A percentile compares a stretch with the other conserved stretches of the same genome.
phyloP scores from a whole-genome alignment of 805 yeast species.

The Maudiozyma serrabonitensis region DNA sequence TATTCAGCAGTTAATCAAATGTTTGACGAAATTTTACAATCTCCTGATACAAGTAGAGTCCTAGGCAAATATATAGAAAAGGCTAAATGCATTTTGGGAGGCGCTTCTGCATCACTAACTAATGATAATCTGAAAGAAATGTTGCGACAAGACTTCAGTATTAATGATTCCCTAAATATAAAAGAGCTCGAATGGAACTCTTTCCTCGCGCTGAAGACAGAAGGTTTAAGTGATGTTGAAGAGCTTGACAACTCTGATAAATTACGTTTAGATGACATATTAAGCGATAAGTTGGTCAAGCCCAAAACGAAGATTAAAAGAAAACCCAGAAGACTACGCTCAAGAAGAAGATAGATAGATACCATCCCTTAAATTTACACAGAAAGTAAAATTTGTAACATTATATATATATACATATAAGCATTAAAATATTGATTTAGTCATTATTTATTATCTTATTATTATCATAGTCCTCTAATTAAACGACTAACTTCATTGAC shows the following conservation, averaged over 20 bases:
- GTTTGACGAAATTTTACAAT: slow-evolving; percentile 8
- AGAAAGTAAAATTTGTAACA: neutral
- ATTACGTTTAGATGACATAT: neutral
- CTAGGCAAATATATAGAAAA: slow-evolving; percentile 10
- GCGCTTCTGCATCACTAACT: too few species aligned
- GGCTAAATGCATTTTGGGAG: slow-evolving; percentile 5
- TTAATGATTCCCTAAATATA: slow-evolving; percentile 14
- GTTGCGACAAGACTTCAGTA: slow-evolving; percentile 21
- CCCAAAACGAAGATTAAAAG: neutral
- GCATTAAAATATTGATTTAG: neutral
- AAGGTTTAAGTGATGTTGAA: slow-evolving; percentile 27
- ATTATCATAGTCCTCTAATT: slow-evolving; percentile 40
- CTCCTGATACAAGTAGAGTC: slow-evolving; percentile 9
- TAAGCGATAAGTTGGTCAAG: neutral
- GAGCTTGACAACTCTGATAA: slow-evolving; percentile 6
- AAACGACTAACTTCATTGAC: slow-evolving; percentile 56
- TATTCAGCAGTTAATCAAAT: slow-evolving; percentile 8
- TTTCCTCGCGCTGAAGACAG: slow-evolving; percentile 19
- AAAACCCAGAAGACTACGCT: neutral
- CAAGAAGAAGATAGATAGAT: neutral
- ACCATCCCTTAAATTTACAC: neutral
- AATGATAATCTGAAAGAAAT: slow-evolving; percentile 4
- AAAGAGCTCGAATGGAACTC: slow-evolving; percentile 26
- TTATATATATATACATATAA: neutral
- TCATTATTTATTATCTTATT: neutral